phyloP scores from a whole-genome alignment of 495 filamentous ascomycete species.

The Staphylotrichum longicolle region DNA sequence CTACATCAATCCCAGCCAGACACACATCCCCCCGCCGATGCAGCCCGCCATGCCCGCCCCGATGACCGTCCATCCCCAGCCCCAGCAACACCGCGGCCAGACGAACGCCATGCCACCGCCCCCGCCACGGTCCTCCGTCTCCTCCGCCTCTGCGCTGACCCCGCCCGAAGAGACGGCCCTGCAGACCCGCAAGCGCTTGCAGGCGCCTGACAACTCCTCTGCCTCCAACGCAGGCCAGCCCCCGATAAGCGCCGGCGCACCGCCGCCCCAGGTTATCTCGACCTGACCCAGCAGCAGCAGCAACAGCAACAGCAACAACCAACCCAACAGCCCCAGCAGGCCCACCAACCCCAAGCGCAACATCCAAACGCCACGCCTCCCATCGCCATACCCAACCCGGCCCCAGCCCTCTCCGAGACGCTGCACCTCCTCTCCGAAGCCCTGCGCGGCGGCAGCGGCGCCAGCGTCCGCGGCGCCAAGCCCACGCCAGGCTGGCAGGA shows the following conservation, averaged over 20 bases:
- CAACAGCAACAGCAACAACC: slow-evolving; percentile 8
- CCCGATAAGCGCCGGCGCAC: slow-evolving; percentile 47
- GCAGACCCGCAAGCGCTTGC: slow-evolving; percentile 37
- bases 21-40: slow-evolving; percentile 27
- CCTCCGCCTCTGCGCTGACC: slow-evolving; percentile 44
- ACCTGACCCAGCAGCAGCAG: slow-evolving; percentile 26
- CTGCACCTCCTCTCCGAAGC: slow-evolving; percentile 35
- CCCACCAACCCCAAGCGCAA: slow-evolving; percentile 17
- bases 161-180: slow-evolving; percentile 47
- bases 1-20: slow-evolving; percentile 25
- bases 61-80: slow-evolving; percentile 7
- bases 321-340: slow-evolving; percentile 10
- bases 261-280: slow-evolving; percentile 25
- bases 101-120: slow-evolving; percentile 9
- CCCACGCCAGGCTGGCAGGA: slow-evolving; percentile 41
- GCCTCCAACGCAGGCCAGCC: slow-evolving; percentile 8
- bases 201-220: slow-evolving; percentile 21
- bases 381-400: slow-evolving; percentile 7
- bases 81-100: not conserved
- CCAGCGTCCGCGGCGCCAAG: slow-evolving; percentile 7
- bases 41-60: slow-evolving; percentile 15
- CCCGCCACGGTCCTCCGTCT: slow-evolving; percentile 34
- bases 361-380: slow-evolving; percentile 4
- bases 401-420: slow-evolving; percentile 24
- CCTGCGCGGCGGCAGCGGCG: slow-evolving; percentile 23